Evolutionary conservation across 164 flowering plant genomes (phyloP).

Genomic region (Tinospora cordifolia): DNA sequence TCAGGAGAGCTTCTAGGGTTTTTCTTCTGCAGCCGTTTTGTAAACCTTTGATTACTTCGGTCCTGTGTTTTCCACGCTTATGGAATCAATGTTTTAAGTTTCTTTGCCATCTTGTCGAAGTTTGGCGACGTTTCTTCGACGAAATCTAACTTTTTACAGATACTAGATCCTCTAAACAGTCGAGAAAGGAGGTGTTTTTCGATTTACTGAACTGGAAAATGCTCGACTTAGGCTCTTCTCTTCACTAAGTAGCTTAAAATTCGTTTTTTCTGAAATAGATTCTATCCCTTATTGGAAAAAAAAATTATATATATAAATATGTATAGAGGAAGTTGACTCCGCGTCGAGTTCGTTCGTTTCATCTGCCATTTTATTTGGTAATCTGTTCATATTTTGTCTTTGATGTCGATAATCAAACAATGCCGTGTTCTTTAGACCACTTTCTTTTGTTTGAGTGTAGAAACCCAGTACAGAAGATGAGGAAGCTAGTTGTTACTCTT

Average conservation of each 20-base stretch:
- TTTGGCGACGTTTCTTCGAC: neutral
- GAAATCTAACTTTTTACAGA: neutral
- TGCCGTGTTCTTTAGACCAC: neutral
- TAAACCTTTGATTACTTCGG: neutral
- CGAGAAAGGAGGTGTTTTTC: too few species aligned
- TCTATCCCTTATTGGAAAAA: neutral
- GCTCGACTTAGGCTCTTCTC: too few species aligned
- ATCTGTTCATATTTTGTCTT: neutral
- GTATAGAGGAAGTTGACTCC: neutral
- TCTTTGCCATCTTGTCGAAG: neutral
- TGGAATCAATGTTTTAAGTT: neutral
- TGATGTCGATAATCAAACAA: neutral
- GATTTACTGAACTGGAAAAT: too few species aligned
- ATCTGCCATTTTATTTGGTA: neutral
- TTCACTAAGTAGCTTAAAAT: neutral
- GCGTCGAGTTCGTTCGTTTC: neutral
- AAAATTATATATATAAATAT: too few species aligned
- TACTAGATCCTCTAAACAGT: too few species aligned
- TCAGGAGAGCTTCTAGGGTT: slow-evolving; percentile 15
- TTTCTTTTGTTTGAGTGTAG: neutral
- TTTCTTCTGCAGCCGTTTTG: neutral
- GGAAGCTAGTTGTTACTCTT: slow-evolving; percentile 6
- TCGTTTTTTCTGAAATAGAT: neutral
- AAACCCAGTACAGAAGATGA: slow-evolving; percentile 13
- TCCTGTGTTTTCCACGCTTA: neutral